A percentile compares a stretch with the other conserved stretches of the same genome.
Conservation (phyloP, 2,329 filamentous ascomycete genomes). For the Penicillium sp. region DNA sequence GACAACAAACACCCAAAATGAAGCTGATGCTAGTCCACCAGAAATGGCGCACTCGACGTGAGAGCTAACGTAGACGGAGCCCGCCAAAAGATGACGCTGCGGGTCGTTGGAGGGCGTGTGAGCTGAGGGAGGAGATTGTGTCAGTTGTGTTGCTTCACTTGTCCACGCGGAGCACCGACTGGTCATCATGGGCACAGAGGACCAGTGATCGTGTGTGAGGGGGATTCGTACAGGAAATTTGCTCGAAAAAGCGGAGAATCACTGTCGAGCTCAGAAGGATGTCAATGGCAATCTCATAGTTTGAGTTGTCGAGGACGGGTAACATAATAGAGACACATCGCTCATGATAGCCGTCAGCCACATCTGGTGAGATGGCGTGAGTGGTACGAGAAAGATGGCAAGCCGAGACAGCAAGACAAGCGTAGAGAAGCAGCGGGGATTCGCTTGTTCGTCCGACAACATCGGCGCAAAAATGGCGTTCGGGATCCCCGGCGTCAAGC, state of each 20-base stretch:
- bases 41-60: conserved; percentile 30
- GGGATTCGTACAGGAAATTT: conserved; percentile 27
- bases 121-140: conserved; percentile 7
- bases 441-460: conserved; percentile 28
- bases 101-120: conserved; percentile 29
- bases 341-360: conserved; percentile 31
- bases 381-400: conserved; percentile 30
- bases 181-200: too few species aligned
- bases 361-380: conserved; percentile 22
- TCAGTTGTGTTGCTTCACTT: neutral
- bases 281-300: conserved; percentile 28
- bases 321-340: conserved; percentile 32
- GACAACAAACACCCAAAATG: conserved; percentile 33
- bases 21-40: conserved; percentile 28
- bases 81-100: conserved; percentile 31
- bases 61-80: conserved; percentile 32
- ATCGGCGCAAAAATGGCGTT: conserved; percentile 27
- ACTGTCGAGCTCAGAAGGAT: conserved; percentile 31
- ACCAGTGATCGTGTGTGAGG: neutral
- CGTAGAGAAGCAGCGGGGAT: conserved; percentile 28
- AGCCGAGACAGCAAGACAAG: conserved; percentile 30
- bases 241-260: conserved; percentile 32
- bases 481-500: conserved; percentile 30
- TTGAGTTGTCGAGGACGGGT: conserved; percentile 26
- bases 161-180: too few species aligned